Evolutionary conservation across 2,329 filamentous ascomycete genomes (phyloP).

Genomic region (Calonectria hongkongensis): DNA sequence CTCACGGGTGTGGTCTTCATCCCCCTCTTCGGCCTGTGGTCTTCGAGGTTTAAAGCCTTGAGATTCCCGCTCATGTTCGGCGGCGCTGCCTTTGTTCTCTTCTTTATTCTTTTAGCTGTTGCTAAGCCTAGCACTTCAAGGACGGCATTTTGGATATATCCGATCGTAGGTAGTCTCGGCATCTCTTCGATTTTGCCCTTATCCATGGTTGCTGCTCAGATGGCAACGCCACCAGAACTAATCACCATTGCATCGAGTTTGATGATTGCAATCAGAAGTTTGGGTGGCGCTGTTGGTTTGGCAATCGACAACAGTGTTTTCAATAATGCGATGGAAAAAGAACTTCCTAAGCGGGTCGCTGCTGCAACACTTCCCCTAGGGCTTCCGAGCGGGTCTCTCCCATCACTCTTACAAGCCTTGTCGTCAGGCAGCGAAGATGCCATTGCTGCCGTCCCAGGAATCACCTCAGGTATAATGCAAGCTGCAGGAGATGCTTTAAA

Average conservation of each 20-base stretch:
- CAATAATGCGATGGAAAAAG: slow-evolving; percentile 8
- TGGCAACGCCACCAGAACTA: slow-evolving; percentile 5
- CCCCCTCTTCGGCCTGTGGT: slow-evolving; percentile 14
- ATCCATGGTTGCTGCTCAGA: slow-evolving; percentile 15
- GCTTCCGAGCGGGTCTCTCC: background rate
- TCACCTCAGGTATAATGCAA: background rate
- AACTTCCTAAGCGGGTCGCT: background rate
- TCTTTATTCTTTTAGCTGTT: background rate
- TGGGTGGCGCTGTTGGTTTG: slow-evolving; percentile 15
- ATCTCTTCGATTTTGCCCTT: background rate
- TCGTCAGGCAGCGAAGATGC: slow-evolving; percentile 1
- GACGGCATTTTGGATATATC: slow-evolving; percentile 5
- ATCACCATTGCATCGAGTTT: slow-evolving; percentile 17
- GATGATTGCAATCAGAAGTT: background rate
- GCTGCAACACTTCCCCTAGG: background rate
- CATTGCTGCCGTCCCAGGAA: background rate
- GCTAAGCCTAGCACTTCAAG: slow-evolving; percentile 17
- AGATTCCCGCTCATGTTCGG: background rate
- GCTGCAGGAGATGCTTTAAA: slow-evolving; percentile 7
- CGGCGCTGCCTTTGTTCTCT: background rate
- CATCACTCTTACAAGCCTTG: background rate
- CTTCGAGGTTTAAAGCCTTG: background rate
- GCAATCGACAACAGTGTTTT: slow-evolving; percentile 17
- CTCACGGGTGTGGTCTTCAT: background rate
- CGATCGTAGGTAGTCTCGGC: background rate